Conservation (phyloP, 768 basidiomycete species). For the Russula brevipes region DNA sequence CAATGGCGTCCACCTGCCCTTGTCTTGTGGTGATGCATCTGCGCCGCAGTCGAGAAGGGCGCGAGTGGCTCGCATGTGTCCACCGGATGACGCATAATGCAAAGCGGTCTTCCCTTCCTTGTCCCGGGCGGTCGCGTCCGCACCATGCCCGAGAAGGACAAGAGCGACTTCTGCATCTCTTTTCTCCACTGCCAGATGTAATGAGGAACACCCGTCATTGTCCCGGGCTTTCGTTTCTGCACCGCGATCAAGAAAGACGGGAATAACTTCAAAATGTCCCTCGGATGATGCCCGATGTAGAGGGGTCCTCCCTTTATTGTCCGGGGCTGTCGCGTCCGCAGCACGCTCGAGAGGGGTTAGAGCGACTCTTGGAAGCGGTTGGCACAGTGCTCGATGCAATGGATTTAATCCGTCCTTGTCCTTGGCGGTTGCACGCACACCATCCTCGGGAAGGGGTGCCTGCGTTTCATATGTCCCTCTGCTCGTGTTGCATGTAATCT, state of each 20-base stretch:
- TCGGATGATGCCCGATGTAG: background rate
- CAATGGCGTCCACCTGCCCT: background rate
- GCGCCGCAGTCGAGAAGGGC: background rate
- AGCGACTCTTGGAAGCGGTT: background rate
- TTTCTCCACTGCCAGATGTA: background rate
- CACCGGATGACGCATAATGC: background rate
- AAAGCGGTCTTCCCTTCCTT: background rate
- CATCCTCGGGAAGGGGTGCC: too few species aligned
- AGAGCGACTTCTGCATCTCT: background rate
- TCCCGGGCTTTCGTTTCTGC: background rate
- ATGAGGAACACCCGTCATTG: background rate
- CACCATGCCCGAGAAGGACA: background rate
- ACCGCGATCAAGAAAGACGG: background rate
- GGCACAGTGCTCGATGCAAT: too few species aligned
- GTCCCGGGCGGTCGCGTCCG: background rate
- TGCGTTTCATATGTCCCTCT: too few species aligned
- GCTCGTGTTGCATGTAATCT: too few species aligned
- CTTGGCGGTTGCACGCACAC: too few species aligned
- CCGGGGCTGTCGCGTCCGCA: background rate
- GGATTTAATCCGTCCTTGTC: too few species aligned
- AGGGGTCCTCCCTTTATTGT: background rate
- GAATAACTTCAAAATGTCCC: background rate
- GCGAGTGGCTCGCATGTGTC: background rate
- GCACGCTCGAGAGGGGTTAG: background rate
- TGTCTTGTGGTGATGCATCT: background rate